Conservation (phyloP, 257 asterid species). For the Solanum pennellii region DNA sequence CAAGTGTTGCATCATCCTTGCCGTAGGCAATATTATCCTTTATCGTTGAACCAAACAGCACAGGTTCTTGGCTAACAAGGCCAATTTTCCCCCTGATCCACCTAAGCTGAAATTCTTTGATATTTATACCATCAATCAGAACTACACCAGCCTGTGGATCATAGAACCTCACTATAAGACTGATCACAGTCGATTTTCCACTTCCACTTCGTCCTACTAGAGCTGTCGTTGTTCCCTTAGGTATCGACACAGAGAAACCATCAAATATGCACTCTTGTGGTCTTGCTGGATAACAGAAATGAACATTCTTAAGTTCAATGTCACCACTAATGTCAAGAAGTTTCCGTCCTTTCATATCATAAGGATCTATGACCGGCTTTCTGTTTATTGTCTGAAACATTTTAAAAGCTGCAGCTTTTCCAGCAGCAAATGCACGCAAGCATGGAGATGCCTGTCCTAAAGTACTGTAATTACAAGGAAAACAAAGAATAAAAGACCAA, state of each 20-base stretch:
- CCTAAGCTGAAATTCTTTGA: constrained; percentile 33
- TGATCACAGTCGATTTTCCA: constrained; percentile 44
- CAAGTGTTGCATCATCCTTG: constrained; percentile 51
- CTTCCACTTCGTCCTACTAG: constrained; percentile 52
- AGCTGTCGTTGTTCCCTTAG: constrained; percentile 56
- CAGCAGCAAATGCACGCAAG: constrained; percentile 63
- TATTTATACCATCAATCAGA: constrained; percentile 35
- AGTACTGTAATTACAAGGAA: constrained; percentile 28
- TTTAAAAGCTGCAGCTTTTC: constrained; percentile 75
- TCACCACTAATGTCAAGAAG: constrained; percentile 46
- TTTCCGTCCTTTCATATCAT: constrained; percentile 39
- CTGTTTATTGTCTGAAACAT: constrained; percentile 66
- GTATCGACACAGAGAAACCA: constrained; percentile 51
- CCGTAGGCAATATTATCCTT: constrained; percentile 76
- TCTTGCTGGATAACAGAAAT: constrained; percentile 69
- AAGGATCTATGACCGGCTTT: constrained; percentile 56
- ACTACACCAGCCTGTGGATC: constrained; percentile 47
- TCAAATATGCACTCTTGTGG: constrained; percentile 52
- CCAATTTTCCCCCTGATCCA: constrained; percentile 52
- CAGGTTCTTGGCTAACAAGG: constrained; percentile 51
- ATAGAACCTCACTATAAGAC: constrained; percentile 41
- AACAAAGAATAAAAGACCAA: not conserved
- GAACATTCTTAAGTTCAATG: constrained; percentile 46
- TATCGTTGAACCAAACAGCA: constrained; percentile 9
- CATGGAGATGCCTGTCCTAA: constrained; percentile 78